Evolutionary conservation across 2,329 filamentous ascomycete species (phyloP), one percentile per base, ranked within the genome.

Genomic region (Exserohilum rostratum): DNA sequence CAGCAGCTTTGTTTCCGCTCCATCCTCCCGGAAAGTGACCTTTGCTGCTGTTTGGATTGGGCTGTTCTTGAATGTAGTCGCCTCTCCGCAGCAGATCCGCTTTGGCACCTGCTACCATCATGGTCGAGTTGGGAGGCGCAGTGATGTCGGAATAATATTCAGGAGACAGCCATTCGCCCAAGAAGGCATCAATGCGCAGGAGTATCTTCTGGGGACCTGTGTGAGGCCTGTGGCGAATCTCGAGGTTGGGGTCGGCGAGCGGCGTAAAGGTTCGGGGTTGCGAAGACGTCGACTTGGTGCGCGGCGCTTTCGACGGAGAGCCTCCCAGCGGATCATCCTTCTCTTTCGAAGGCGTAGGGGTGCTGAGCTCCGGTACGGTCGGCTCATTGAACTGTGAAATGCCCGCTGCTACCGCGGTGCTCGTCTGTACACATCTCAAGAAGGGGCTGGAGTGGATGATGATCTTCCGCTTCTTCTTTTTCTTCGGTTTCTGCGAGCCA

Each of bases 361-460:
- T 51, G 27, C 64, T 64, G 58, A 66, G 39, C 39, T 60, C 57
- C 57, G 63, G 63, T 48, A 64, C 55, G 52, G 64, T 55, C n/a
- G 69, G 77, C 51, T 63, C 72, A 60, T 75, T 85, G 77, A 71
- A 86, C 65, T 91, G 86, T 6, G 89, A 88, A 43, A 98, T 86
- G 22, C 93, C 93, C 5, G 93, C 88, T 67, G 89, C 89, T 69
- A 98, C 91, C 27, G 88, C 93, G 46, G 96, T 86, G 11, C 92
- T 91, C 0, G 93, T 97, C 76, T 99, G 93, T 12, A 97, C 83
- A 73, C 95, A 99, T 76, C 95, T 86, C 48, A 96, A 79, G 70
- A 93, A 99, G 0, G 95, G 95, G n/a, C 93, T 98, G 60, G 87
- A 90, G 77, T 99, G 93, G 53, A 99, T 86, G 65, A 96, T 84